These are phyloP conservation scores for Speleostelium caveatum DNA, from an alignment of 78 protist genomes.

Conservation along the genomic window DNA sequence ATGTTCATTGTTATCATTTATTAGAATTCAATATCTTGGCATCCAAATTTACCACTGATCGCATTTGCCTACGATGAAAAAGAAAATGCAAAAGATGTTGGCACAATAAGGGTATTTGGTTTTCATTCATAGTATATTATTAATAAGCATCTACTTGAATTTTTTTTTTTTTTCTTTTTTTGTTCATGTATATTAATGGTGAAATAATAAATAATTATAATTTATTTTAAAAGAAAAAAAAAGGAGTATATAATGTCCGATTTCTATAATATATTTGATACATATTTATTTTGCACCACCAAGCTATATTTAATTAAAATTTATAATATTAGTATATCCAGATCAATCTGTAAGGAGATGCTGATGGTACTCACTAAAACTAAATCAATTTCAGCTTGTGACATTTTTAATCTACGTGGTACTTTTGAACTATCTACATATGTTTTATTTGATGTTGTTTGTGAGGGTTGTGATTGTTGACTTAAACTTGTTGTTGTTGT, in stretches of 20 bases:
- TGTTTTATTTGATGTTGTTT: conserved; percentile 10
- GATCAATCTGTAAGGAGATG: neutral
- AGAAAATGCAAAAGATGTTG: conserved; percentile 22
- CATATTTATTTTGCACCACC: conserved; percentile 39
- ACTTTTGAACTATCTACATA: conserved; percentile 31
- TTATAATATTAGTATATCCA: neutral
- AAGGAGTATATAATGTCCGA: neutral
- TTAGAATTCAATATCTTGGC: conserved; percentile 43
- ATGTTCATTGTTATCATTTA: neutral
- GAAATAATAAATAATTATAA: neutral
- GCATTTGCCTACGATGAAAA: conserved; percentile 45
- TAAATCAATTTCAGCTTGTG: conserved; percentile 46
- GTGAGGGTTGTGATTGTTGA: conserved; percentile 1
- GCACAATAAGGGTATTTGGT: conserved; percentile 62
- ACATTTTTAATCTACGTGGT: conserved; percentile 61
- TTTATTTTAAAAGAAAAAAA: neutral
- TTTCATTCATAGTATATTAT: neutral
- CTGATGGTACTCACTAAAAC: conserved; percentile 18
- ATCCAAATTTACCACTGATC: conserved; percentile 47
- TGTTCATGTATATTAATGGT: neutral
- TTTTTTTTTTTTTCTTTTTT: neutral
- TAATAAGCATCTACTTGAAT: no score
- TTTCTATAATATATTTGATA: neutral
- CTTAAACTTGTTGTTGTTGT: conserved; percentile 1
- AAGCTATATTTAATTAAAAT: conserved; percentile 12